Percentiles rank a stretch among this genome's conserved stretches.
phyloP scores from a whole-genome alignment of 2,329 filamentous ascomycete genomes.

The Ceratocystis cubensis region DNA sequence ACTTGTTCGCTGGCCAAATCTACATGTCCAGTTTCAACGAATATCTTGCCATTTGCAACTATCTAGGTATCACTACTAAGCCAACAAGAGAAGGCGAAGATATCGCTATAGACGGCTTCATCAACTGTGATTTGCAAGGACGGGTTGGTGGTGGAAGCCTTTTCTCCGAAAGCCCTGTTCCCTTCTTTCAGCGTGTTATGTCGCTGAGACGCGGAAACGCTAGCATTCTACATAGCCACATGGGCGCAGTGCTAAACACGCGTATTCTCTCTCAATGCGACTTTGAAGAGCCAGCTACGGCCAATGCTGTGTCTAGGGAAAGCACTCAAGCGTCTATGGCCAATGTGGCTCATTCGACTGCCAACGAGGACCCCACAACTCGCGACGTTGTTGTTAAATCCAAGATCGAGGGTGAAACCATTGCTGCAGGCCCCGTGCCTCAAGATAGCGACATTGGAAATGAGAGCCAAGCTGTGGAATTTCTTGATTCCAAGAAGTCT shows the following conservation, averaged over 20 bases:
- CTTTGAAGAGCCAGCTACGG: conserved; percentile 19
- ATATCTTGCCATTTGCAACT: conserved; percentile 41
- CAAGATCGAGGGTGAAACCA: not conserved
- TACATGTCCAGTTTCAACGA: conserved; percentile 45
- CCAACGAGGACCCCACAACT: not conserved
- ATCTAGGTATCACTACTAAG: conserved; percentile 37
- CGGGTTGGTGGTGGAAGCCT: conserved; percentile 19
- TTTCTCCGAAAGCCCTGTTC: conserved; percentile 29
- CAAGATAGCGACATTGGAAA: too few relatives aligned
- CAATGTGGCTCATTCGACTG: too few relatives aligned
- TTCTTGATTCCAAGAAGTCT: not conserved
- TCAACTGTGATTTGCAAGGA: conserved; percentile 21
- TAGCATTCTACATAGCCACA: conserved; percentile 32
- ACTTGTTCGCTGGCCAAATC: conserved; percentile 55
- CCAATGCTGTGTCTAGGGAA: too few relatives aligned
- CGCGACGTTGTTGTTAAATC: not conserved
- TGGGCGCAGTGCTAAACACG: conserved; percentile 31
- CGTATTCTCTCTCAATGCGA: conserved; percentile 23
- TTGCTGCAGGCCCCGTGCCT: not conserved
- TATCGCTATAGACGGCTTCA: conserved; percentile 29
- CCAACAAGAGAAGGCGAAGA: conserved; percentile 21
- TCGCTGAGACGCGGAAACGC: conserved; percentile 30
- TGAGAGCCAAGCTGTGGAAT: not conserved
- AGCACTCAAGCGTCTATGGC: too few relatives aligned
- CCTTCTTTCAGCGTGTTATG: conserved; percentile 30